Percentiles rank a stretch among this genome's conserved stretches.
These are phyloP conservation scores for Tremella mesenterica DNA, from an alignment of 768 basidiomycete species.

Conservation along the genomic window DNA sequence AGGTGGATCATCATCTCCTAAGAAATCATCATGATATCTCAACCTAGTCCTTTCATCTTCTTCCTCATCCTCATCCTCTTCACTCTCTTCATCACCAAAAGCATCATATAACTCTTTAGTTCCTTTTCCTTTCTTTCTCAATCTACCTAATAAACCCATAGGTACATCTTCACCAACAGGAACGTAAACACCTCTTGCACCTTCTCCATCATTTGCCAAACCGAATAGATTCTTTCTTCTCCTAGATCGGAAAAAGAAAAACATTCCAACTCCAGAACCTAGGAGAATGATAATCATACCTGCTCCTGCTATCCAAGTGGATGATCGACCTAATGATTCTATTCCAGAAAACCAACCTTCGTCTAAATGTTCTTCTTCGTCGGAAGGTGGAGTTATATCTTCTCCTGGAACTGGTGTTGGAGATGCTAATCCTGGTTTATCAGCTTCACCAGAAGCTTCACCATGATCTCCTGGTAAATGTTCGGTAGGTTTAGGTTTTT, in stretches of 20 bases:
- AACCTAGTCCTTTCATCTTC: conserved; percentile 57
- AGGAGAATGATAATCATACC: conserved; percentile 70
- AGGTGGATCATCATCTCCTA: conserved; percentile 56
- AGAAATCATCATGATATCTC: conserved; percentile 67
- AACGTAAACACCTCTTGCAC: conserved; percentile 38
- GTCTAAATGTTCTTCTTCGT: conserved; percentile 33
- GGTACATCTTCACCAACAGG: conserved; percentile 56
- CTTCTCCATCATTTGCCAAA: conserved; percentile 50
- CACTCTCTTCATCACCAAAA: conserved; percentile 81
- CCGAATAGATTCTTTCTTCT: conserved; percentile 46
- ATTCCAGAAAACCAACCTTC: conserved; percentile 41
- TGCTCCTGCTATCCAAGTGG: conserved; percentile 85
- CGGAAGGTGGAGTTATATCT: conserved; percentile 8
- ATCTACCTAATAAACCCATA: conserved; percentile 60
- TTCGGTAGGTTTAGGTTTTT: conserved; percentile 73
- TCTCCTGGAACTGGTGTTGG: conserved; percentile 10
- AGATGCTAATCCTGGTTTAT: conserved; percentile 51
- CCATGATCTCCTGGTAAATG: conserved; percentile 82
- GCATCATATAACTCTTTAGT: conserved; percentile 94
- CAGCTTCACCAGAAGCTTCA: conserved; percentile 66
- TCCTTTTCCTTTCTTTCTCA: conserved; percentile 46
- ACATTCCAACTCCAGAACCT: conserved; percentile 58
- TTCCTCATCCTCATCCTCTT: conserved; percentile 49
- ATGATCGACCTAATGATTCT: conserved; percentile 48
- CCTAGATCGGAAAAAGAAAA: conserved; percentile 68